Percentiles rank a stretch among this genome's conserved stretches.
phyloP scores from a whole-genome alignment of 208 protist species.

The Trypanosoma conorhini region DNA sequence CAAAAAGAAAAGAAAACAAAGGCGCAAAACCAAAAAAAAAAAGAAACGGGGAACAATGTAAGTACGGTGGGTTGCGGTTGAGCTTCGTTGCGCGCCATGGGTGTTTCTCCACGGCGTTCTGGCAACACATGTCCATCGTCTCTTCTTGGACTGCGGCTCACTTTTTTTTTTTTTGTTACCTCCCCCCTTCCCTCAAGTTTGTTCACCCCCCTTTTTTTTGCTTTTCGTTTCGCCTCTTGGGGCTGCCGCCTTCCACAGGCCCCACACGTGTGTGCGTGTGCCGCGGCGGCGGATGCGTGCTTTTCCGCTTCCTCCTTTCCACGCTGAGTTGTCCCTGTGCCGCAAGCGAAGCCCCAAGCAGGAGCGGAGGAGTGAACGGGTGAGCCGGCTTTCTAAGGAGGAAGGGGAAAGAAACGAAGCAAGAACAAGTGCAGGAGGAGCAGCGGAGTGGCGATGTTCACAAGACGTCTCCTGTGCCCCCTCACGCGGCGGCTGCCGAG shows the following conservation, averaged over 20 bases:
- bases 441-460: slow-evolving; percentile 19
- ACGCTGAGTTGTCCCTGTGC: background rate
- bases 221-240: slow-evolving; percentile 21
- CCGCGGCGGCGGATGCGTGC: background rate
- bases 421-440: background rate
- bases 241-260: background rate
- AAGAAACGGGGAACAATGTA: background rate
- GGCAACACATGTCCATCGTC: too few relatives aligned
- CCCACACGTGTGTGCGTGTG: background rate
- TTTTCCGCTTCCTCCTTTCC: background rate
- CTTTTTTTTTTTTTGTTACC: background rate
- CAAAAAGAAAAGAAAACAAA: background rate
- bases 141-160: background rate
- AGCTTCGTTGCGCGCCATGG: too few relatives aligned
- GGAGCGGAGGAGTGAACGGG: too few relatives aligned
- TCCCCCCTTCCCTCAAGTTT: too few relatives aligned
- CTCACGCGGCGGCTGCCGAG: slow-evolving; percentile 57
- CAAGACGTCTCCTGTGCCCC: slow-evolving; percentile 21
- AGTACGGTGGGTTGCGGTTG: background rate
- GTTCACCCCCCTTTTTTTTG: slow-evolving; percentile 18
- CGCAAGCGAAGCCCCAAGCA: background rate
- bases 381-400: background rate
- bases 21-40: background rate
- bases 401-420: background rate
- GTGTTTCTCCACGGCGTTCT: too few relatives aligned